Percentiles rank a stretch among this genome's conserved stretches.
Evolutionary conservation across 2,329 filamentous ascomycete genomes (phyloP).

Genomic region (Penicillium capsulatum): DNA sequence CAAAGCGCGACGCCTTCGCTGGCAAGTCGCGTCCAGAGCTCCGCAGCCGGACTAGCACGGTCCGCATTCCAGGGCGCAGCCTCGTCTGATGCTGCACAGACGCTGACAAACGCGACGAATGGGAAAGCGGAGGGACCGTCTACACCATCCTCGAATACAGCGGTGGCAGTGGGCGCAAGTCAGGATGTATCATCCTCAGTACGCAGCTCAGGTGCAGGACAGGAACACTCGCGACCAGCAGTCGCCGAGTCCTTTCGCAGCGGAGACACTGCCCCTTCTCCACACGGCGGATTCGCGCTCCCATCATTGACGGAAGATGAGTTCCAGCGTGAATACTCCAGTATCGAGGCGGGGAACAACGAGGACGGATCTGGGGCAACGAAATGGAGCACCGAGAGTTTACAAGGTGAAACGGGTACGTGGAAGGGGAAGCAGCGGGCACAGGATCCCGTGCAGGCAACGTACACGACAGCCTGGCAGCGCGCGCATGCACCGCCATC

Average conservation of each 20-base stretch:
- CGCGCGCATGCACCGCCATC: constrained; percentile 5
- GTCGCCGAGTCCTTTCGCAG: constrained; percentile 7
- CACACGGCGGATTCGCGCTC: constrained; percentile 8
- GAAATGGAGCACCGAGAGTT: constrained; percentile 1
- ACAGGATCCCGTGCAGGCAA: constrained; percentile 10
- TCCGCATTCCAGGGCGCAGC: constrained; percentile 23
- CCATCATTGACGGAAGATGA: constrained; percentile 18
- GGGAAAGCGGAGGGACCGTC: constrained; percentile 12
- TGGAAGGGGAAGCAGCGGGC: constrained; percentile 23
- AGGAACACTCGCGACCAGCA: background rate
- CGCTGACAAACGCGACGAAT: constrained; percentile 18
- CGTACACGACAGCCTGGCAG: constrained; percentile 24
- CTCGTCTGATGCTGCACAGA: constrained; percentile 14
- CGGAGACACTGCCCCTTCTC: background rate
- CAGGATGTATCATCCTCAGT: constrained; percentile 1
- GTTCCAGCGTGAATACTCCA: constrained; percentile 16
- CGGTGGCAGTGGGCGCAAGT: background rate
- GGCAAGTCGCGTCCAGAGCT: constrained; percentile 28
- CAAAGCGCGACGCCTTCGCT: constrained; percentile 21
- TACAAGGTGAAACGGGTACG: constrained; percentile 13
- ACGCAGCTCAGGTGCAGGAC: background rate
- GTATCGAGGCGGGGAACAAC: background rate
- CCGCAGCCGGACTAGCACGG: constrained; percentile 33
- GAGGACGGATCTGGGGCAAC: background rate
- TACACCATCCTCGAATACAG: background rate